A percentile compares a stretch with the other conserved stretches of the same genome.
These are phyloP conservation scores for Tylopilus rubrobrunneus DNA, from an alignment of 768 basidiomycete species.

Conservation along the genomic window DNA sequence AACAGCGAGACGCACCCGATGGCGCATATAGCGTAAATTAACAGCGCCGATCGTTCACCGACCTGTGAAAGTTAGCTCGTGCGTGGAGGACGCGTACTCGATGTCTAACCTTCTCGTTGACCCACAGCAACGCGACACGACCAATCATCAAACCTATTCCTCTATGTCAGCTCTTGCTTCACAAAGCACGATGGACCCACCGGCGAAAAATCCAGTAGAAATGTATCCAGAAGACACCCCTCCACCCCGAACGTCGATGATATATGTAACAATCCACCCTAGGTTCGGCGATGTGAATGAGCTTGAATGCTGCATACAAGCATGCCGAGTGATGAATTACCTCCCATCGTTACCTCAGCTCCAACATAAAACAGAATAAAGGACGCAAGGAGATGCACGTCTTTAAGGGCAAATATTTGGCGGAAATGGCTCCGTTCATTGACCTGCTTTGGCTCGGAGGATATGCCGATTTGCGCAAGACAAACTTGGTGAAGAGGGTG, in stretches of 20 bases:
- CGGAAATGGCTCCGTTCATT: conserved; percentile 36
- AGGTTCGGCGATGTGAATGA: not conserved
- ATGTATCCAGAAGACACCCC: conserved; percentile 46
- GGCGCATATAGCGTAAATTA: conserved; percentile 29
- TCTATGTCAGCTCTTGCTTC: not conserved
- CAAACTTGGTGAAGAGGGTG: not conserved
- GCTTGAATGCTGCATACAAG: not conserved
- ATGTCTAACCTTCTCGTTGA: conserved; percentile 24
- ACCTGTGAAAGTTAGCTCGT: conserved; percentile 18
- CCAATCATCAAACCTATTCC: conserved; percentile 26
- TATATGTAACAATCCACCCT: conserved; percentile 70
- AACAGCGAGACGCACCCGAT: conserved; percentile 20
- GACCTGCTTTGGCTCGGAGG: conserved; percentile 27
- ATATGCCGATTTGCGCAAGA: not conserved
- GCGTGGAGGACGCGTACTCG: too few species aligned
- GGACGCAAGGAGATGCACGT: conserved; percentile 44
- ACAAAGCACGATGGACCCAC: not conserved
- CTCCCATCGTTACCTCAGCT: conserved; percentile 37
- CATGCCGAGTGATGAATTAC: conserved; percentile 17
- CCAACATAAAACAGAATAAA: conserved; percentile 48
- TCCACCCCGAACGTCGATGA: conserved; percentile 41
- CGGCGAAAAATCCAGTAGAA: conserved; percentile 16
- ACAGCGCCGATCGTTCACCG: conserved; percentile 28
- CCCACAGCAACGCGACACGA: conserved; percentile 19
- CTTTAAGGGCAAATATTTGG: conserved; percentile 41